Base-by-base conservation (phyloP, 1,284 basidiomycete species). In the Paramarasmius palmivorus region DNA sequence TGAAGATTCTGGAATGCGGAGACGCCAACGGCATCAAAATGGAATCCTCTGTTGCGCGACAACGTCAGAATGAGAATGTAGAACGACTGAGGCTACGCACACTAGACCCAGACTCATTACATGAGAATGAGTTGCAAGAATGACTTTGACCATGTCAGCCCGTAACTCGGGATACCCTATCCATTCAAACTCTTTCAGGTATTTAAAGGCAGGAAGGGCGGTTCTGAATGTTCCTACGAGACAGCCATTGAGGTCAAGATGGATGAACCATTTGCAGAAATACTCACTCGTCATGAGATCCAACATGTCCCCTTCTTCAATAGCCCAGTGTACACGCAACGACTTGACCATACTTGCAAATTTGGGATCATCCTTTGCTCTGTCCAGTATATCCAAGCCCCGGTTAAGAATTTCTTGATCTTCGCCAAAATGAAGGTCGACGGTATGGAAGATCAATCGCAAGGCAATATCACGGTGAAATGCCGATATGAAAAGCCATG, bases 91-190 rank as follows among this genome's bases (percentile, higher is more conserved):
- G 48, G 17, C 34, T 15, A 61, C 70, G 51, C 63, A 80, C 76
- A 86, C 82, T 29, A 84, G 73, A n/a, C 83, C 84, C 4, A 88
- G 72, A 3, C 76, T 72, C 19, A 74, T 73, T 26, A 86, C 68
- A 46, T 75, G 70, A 2, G 81, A 72, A 57, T 85, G 83, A 37
- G 73, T 78, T 3, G 71, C 63, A 4, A 82, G 66, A 1, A 87
- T 71, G 6, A 72, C 75, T 58, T 82, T 73, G 0, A 88, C 82
- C 74, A 83, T 81, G 49, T 85, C 82, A 8, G 71, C 79, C 10
- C 78, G 74, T 63, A 86, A 70, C 63, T 86, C 84, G 1, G 83
- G 84, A 60, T 86, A 86, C 3, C 84, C 84, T 20, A 86, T 84
- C 84, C 84, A 88, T 66, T 88, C 84, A 62, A 86, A 84, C 56